A percentile compares a stretch with the other conserved stretches of the same genome.
Conservation (phyloP, 352 stramenopile species). For the Phytopythium montanum region DNA sequence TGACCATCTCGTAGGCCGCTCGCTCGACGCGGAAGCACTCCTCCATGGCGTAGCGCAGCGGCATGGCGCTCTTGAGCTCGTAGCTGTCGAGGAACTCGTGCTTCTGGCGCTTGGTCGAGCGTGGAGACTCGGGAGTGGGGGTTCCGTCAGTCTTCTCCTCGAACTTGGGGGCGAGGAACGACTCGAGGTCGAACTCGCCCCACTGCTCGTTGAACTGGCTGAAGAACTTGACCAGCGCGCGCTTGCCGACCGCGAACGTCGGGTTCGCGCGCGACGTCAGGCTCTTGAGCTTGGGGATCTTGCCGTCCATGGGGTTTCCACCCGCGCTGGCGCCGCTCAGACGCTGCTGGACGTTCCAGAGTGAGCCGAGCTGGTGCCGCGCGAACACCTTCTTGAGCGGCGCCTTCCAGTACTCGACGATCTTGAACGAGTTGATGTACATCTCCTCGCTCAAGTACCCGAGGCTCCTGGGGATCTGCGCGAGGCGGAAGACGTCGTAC, state of each 20-base stretch:
- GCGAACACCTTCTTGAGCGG: conserved; percentile 51
- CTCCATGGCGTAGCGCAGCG: conserved; percentile 68
- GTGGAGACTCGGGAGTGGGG: not conserved
- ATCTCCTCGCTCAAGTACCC: conserved; percentile 61
- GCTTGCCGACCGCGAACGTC: conserved; percentile 61
- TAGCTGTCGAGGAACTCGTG: conserved; percentile 33
- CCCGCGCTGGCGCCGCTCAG: not conserved
- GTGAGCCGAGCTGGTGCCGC: conserved; percentile 33
- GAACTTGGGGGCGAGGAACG: conserved; percentile 61
- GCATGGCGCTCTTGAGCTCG: conserved; percentile 54
- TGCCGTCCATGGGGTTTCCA: conserved; percentile 16
- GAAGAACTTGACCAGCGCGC: conserved; percentile 76
- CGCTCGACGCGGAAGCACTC: conserved; percentile 71
- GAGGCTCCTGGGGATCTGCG: conserved; percentile 49
- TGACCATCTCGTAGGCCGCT: conserved; percentile 55
- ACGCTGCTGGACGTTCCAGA: conserved; percentile 11
- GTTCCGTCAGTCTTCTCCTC: conserved; percentile 7
- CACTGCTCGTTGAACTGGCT: conserved; percentile 83
- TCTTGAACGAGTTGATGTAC: conserved; percentile 57
- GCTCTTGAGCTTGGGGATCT: conserved; percentile 43
- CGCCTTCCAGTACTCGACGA: conserved; percentile 55
- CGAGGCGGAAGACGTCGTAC: conserved; percentile 62
- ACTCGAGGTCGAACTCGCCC: conserved; percentile 72
- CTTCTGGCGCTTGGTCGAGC: conserved; percentile 40
- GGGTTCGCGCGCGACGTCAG: conserved; percentile 79